phyloP scores from a whole-genome alignment of 148 eudicot genomes.

The Agrostemma githago region DNA sequence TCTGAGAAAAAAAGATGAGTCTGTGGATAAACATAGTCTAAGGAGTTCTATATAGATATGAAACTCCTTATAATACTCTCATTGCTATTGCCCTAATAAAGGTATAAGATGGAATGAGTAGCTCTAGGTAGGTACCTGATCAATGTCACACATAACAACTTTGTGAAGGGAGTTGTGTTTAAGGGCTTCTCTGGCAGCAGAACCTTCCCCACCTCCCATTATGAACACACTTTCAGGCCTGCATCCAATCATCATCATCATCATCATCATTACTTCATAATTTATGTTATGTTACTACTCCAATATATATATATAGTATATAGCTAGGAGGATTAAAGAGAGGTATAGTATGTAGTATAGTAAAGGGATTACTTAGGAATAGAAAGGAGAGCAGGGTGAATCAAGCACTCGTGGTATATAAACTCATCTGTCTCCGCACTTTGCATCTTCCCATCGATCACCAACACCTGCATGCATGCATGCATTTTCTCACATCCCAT shows the following conservation, averaged over 20 bases:
- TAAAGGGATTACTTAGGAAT: constrained; percentile 35
- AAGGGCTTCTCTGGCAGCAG: constrained; percentile 70
- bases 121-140: constrained; percentile 36
- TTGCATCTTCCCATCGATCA: constrained; percentile 84
- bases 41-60: not conserved
- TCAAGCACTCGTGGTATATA: constrained; percentile 77
- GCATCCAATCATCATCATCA: constrained; percentile 13
- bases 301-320: not conserved
- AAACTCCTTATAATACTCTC: no score
- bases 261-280: constrained; percentile 9
- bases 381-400: constrained; percentile 71
- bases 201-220: constrained; percentile 94
- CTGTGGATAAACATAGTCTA: no score
- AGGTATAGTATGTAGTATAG: no score
- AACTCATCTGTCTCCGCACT: constrained; percentile 80
- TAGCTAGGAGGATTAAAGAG: not conserved
- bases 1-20: no score
- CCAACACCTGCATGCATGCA: constrained; percentile 41
- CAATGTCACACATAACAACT: constrained; percentile 84
- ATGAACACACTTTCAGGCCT: constrained; percentile 70
- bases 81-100: no score
- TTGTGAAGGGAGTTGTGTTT: constrained; percentile 54
- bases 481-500: not conserved
- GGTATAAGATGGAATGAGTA: no score
- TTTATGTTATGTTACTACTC: not conserved